Evolutionary conservation across 148 eudicot species (phyloP).

Genomic region (Dianthus caryophyllus): DNA sequence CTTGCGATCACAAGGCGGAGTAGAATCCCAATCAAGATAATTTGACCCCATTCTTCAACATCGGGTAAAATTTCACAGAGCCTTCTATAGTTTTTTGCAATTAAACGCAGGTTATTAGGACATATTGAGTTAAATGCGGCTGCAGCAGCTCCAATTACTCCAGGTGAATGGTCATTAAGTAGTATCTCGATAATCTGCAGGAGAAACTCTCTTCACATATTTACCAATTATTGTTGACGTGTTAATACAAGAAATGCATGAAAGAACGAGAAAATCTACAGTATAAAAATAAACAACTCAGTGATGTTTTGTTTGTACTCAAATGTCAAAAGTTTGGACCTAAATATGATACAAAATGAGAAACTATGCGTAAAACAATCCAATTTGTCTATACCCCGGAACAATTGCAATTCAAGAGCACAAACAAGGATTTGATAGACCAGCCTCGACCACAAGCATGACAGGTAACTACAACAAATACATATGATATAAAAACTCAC

Average conservation of each 20-base stretch:
- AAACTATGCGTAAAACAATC: too few species aligned
- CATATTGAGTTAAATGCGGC: slow-evolving; percentile 87
- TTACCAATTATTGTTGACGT: not conserved
- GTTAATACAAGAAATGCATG: not conserved
- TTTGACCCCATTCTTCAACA: slow-evolving; percentile 98
- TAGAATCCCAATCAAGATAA: slow-evolving; percentile 74
- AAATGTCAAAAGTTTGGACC: too few species aligned
- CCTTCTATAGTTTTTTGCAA: slow-evolving; percentile 62
- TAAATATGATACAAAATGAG: too few species aligned
- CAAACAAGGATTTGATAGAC: not conserved
- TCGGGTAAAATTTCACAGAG: slow-evolving; percentile 89
- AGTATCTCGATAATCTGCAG: slow-evolving; percentile 86
- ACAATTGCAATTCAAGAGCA: not conserved
- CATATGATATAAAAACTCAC: slow-evolving; percentile 3
- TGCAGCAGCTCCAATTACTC: slow-evolving; percentile 96
- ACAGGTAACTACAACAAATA: not conserved
- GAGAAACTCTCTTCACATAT: slow-evolving; percentile 10
- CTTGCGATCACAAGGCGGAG: slow-evolving; percentile 83
- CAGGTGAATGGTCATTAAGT: slow-evolving; percentile 86
- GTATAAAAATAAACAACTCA: not conserved
- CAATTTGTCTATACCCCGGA: not conserved
- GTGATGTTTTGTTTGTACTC: not conserved
- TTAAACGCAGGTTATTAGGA: slow-evolving; percentile 73
- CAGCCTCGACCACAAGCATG: not conserved
- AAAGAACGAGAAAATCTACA: not conserved